Evolutionary conservation across 2,329 filamentous ascomycete species (phyloP).

Genomic region (Paraconiothyrium sp.): DNA sequence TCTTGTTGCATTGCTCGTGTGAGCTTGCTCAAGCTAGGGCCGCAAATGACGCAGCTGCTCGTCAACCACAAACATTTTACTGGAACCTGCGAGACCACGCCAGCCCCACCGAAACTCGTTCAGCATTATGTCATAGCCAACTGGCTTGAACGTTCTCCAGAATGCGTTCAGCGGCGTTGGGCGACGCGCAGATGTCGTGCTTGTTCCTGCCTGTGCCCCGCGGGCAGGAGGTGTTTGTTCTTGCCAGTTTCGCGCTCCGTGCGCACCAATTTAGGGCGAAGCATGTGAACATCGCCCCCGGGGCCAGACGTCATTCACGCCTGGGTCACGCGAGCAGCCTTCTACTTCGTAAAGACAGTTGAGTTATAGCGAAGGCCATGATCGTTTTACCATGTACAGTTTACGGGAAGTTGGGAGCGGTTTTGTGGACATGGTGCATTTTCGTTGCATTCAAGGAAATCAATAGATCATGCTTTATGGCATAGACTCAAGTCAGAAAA

Average conservation of each 20-base stretch:
- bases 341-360: neutral
- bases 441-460: no score
- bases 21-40: slow-evolving; percentile 15
- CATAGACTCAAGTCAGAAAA: no score
- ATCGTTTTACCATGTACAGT: neutral
- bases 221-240: neutral
- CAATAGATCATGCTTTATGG: no score
- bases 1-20: slow-evolving; percentile 25
- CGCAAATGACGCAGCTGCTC: slow-evolving; percentile 22
- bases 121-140: slow-evolving; percentile 14
- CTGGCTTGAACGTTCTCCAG: neutral
- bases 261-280: slow-evolving; percentile 6
- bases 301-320: neutral
- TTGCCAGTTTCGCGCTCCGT: slow-evolving; percentile 7
- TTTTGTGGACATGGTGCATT: no score
- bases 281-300: slow-evolving; percentile 7
- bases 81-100: slow-evolving; percentile 12
- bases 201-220: neutral
- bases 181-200: neutral
- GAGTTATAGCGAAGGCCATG: neutral
- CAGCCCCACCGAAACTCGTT: slow-evolving; percentile 18
- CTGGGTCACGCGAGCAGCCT: slow-evolving; percentile 11
- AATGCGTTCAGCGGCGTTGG: slow-evolving; percentile 11
- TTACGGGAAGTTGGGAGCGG: no score
- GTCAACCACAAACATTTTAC: slow-evolving; percentile 22